A percentile compares a stretch with the other conserved stretches of the same genome.
Evolutionary conservation across 2,329 filamentous ascomycete species (phyloP).

Genomic region (Rhinocladiella mackenziei): DNA sequence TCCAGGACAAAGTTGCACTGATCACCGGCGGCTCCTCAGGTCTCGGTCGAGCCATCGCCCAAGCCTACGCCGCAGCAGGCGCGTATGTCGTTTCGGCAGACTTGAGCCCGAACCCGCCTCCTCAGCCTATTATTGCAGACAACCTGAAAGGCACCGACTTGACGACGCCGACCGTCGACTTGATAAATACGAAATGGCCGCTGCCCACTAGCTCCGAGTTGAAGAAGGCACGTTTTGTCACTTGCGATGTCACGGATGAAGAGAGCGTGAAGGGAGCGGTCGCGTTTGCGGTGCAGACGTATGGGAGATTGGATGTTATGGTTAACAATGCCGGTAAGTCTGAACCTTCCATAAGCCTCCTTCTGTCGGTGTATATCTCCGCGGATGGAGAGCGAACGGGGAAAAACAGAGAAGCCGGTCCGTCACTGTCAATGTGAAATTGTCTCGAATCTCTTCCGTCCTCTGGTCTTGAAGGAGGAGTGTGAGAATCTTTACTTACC

Average conservation of each 20-base stretch:
- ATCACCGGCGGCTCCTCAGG: constrained; percentile 48
- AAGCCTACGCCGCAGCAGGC: constrained; percentile 42
- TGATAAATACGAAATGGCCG: constrained; percentile 22
- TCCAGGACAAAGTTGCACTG: constrained; percentile 38
- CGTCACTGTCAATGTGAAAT: no score
- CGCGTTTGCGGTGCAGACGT: constrained; percentile 75
- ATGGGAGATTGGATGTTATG: constrained; percentile 54
- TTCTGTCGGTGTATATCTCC: no score
- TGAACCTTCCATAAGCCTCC: no score
- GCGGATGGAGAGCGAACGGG: no score
- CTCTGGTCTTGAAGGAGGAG: no score
- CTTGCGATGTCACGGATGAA: constrained; percentile 24
- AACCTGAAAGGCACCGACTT: constrained; percentile 24
- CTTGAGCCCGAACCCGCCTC: constrained; percentile 27
- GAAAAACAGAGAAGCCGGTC: no score
- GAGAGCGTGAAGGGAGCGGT: constrained; percentile 60
- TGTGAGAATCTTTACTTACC: no score
- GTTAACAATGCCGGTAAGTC: constrained; percentile 34
- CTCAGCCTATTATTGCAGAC: constrained; percentile 27
- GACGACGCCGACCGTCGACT: constrained; percentile 24
- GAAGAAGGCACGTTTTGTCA: constrained; percentile 13
- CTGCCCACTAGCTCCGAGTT: neutral
- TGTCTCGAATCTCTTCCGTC: no score
- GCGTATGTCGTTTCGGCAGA: constrained; percentile 45
- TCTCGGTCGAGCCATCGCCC: constrained; percentile 46